Percentiles rank a stretch among this genome's conserved stretches.
These are phyloP conservation scores for Kazachstania taianensis DNA, from an alignment of 805 yeast species.

Conservation along the genomic window DNA sequence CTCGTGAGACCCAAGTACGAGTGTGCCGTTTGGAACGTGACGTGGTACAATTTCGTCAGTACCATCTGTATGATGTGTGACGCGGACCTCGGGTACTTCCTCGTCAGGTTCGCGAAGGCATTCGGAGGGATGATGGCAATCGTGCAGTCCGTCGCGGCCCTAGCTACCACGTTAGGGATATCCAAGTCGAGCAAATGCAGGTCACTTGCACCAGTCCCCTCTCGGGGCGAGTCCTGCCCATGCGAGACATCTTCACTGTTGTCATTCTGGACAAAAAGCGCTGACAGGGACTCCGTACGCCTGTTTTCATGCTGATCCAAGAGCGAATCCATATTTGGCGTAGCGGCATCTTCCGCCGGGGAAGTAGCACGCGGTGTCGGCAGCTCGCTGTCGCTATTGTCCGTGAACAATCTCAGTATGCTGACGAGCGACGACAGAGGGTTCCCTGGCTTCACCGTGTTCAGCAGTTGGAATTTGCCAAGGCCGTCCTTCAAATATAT, in stretches of 20 bases:
- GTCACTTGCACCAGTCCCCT: too few relatives aligned
- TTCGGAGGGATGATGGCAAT: constrained; percentile 85
- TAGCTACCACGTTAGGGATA: constrained; percentile 48
- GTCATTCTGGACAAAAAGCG: background rate
- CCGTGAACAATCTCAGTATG: constrained; percentile 63
- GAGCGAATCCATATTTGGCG: background rate
- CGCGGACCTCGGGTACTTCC: constrained; percentile 76
- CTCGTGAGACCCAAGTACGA: constrained; percentile 74
- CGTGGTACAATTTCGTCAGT: constrained; percentile 73
- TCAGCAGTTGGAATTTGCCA: constrained; percentile 56
- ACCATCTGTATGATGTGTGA: constrained; percentile 93
- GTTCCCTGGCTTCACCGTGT: constrained; percentile 72
- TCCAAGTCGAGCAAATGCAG: background rate
- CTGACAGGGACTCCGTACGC: background rate
- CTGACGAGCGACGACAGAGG: constrained; percentile 78
- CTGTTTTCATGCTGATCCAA: background rate
- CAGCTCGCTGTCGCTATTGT: background rate
- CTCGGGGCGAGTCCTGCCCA: constrained; percentile 1
- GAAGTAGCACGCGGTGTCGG: background rate
- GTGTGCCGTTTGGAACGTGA: constrained; percentile 85
- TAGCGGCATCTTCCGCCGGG: background rate
- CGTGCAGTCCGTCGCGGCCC: constrained; percentile 67
- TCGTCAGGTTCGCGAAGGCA: constrained; percentile 63
- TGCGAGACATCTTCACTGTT: background rate
- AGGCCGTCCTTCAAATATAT: constrained; percentile 19